Base-by-base conservation (phyloP, 2,329 filamentous ascomycete species). In the Monosporascus sp. region DNA sequence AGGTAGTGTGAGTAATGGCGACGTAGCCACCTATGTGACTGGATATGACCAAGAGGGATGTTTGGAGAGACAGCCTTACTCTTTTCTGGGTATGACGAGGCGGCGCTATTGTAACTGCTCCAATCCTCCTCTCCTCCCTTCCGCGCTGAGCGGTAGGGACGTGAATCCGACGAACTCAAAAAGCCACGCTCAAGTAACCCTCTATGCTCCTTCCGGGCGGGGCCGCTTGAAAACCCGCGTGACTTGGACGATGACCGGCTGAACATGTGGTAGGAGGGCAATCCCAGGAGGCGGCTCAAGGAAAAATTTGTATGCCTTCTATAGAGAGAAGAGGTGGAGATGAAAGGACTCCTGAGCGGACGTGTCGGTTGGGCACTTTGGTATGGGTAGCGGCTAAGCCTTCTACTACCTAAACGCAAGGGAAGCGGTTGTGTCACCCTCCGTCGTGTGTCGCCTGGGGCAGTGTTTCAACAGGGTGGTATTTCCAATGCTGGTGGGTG, bases 211-310 rank as follows among this genome's bases (percentile, higher is more conserved):
- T 71, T 72, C 49, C 65, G 62, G 51, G 55, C 53, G 35, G 48
- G 53, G 40, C 52, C 51, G 50, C 59, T 55, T 55, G 60, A 59
- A 59, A 67, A 65, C 63, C 68, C 70, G 64, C 70, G 58, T 56
- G 61, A 54, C 62, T 70, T 74, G 57, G 67, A 66, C 58, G 70
- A 71, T 54, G 72, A 75, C 70, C 72, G 71, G 70, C 69, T 70
- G 64, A 77, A 77, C 74, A 77, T 77, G 68, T 72, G 72, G 63
- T 55, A 54, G 58, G 49, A 44, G 54, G 41, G 53, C 43, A 49
- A 38, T 31, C 28, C 28, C 41, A 51, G 18, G 26, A 37, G 37
- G 49, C 44, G 48, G 48, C 51, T 55, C 51, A 55, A 58, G 54
- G 51, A 50, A 55, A n/a, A 17, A 37, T 11, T 31, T 28, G 22